Conservation (phyloP, 441 rosid species). For the Syzygium syzygioides region DNA sequence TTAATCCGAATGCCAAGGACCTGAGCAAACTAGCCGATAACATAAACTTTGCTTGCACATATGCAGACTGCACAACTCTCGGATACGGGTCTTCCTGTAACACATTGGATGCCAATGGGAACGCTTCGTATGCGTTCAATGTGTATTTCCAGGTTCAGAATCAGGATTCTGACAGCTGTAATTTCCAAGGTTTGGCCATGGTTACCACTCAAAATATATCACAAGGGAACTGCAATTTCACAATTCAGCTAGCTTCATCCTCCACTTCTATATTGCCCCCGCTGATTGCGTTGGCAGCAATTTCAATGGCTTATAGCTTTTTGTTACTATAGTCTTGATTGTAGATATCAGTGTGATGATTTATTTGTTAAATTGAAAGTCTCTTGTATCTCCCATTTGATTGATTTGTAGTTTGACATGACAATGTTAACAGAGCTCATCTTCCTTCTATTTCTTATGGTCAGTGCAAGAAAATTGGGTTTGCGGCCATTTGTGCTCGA, state of each 20-base stretch:
- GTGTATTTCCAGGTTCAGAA: constrained; percentile 81
- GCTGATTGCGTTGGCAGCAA: background rate
- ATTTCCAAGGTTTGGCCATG: constrained; percentile 69
- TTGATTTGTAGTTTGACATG: background rate
- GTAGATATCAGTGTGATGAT: background rate
- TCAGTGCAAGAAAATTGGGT: background rate
- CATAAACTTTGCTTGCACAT: constrained; percentile 59
- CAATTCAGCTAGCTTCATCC: constrained; percentile 39
- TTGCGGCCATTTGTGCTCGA: background rate
- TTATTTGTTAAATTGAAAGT: background rate
- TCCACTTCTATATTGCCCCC: background rate
- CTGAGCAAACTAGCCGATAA: constrained; percentile 57
- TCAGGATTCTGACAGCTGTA: constrained; percentile 63
- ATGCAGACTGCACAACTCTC: constrained; percentile 79
- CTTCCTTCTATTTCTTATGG: background rate
- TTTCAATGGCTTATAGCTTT: background rate
- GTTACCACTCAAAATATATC: constrained; percentile 50
- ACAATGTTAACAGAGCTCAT: background rate
- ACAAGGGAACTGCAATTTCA: constrained; percentile 56
- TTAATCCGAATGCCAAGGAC: constrained; percentile 62
- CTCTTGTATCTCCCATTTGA: background rate
- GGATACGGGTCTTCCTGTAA: constrained; percentile 86
- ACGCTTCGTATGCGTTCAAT: constrained; percentile 89
- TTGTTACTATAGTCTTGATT: background rate
- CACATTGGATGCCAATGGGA: constrained; percentile 56